Percentiles rank a stretch among this genome's conserved stretches.
Conservation (phyloP, 2,329 filamentous ascomycete species). For the Monilinia polystroma region DNA sequence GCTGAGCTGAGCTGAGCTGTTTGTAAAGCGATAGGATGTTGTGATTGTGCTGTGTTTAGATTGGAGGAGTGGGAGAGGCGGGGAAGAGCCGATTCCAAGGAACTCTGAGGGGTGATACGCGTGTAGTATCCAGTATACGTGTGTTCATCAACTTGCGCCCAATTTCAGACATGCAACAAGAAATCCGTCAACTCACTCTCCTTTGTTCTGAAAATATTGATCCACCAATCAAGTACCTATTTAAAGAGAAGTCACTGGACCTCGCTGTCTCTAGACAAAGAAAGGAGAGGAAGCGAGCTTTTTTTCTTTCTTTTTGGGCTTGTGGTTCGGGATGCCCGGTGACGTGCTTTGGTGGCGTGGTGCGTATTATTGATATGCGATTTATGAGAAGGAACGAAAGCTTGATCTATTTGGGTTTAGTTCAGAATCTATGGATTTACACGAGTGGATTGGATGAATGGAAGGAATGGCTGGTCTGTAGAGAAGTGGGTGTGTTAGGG, state of each 20-base stretch:
- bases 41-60: no score
- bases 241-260: background rate
- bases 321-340: background rate
- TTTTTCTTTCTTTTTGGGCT: no score
- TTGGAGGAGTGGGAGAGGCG: no score
- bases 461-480: no score
- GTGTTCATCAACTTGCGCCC: background rate
- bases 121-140: no score
- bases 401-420: no score
- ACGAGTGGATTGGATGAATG: no score
- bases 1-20: background rate
- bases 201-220: background rate
- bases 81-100: background rate
- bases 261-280: background rate
- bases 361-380: no score
- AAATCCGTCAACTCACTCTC: background rate
- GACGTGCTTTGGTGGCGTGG: no score
- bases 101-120: background rate
- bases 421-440: no score
- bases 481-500: no score
- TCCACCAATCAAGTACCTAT: background rate
- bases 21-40: background rate
- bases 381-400: no score
- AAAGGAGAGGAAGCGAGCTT: background rate
- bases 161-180: conserved; percentile 14